Base-by-base conservation (phyloP, 805 yeast genomes). In the Metschnikowia borealis region DNA sequence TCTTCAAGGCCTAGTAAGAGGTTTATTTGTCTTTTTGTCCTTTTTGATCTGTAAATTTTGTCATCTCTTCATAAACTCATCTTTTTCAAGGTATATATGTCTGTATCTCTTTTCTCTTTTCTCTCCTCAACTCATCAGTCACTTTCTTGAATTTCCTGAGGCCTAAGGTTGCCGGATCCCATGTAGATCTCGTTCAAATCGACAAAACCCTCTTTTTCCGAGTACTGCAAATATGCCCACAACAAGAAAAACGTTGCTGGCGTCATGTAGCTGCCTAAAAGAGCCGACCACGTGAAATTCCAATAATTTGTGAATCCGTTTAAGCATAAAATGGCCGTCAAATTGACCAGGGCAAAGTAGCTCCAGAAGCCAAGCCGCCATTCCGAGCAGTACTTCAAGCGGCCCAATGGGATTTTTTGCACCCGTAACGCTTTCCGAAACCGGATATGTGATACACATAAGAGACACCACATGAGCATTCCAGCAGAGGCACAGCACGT, bases 401-500 rank as follows among this genome's bases (percentile, higher is more conserved):
- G 18, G 13, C 18, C 37, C 18, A 50, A 33, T 10, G 50, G 13
- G 21, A 46, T 33, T 5, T 56, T 56, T 21, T 52, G 53, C 6
- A 38, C 44, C 31, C 17, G 23, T 21, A 54, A 46, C 2, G 55
- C 58, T 42, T 38, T 48, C 26, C 50, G 44, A 20, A 54, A 62
- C 14, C 61, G 53, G 6, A 56, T 33, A 47, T 63, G 61, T 21
- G 60, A 52, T 2, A 55, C 31, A 35, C 60, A 54, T 14, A 62
- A 53, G 18, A 58, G 59, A 20, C 58, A 48, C 69, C 69, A 65
- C 66, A 64, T 62, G 29, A 64, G 52, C 50, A 65, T 52, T 17
- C 68, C 68, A 1, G 66, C 62, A 43, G 61, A 57, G 0, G 68
- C 61, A 44, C 64, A 61, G 46, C 64, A 47, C 13, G 60, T 59